phyloP scores from a whole-genome alignment of 371 early-diverging fungal genomes.

The Lichtheimia ramosa region DNA sequence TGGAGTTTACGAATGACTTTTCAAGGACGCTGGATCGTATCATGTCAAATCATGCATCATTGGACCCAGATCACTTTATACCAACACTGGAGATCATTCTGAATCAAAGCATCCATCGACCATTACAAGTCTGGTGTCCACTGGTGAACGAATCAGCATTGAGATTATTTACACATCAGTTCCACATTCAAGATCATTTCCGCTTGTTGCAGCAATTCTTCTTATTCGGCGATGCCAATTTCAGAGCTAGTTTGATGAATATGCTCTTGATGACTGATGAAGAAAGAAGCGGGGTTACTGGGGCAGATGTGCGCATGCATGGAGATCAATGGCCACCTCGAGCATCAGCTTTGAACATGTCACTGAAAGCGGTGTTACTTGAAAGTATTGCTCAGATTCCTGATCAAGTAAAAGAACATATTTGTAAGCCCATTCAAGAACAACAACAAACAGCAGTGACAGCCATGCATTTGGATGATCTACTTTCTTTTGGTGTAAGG shows the following conservation, averaged over 20 bases:
- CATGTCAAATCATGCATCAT: constrained; percentile 8
- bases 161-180: constrained; percentile 44
- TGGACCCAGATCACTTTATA: constrained; percentile 16
- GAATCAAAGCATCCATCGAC: constrained; percentile 27
- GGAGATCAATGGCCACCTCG: constrained; percentile 45
- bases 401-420: not conserved
- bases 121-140: constrained; percentile 41
- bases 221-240: constrained; percentile 42
- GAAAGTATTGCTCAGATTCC: constrained; percentile 24
- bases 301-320: constrained; percentile 6
- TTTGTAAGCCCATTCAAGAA: not conserved
- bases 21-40: constrained; percentile 15
- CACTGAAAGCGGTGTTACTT: constrained; percentile 39
- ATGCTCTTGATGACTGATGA: constrained; percentile 31
- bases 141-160: constrained; percentile 48
- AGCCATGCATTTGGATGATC: constrained; percentile 28
- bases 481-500: constrained; percentile 41
- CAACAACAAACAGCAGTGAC: constrained; percentile 1
- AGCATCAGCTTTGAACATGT: constrained; percentile 36
- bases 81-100: constrained; percentile 36
- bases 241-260: constrained; percentile 30
- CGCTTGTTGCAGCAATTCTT: constrained; percentile 34
- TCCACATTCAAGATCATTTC: constrained; percentile 45
- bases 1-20: constrained; percentile 8
- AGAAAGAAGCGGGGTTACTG: constrained; percentile 3